Conservation (phyloP, 768 basidiomycete genomes). For the Suillus spraguei region DNA sequence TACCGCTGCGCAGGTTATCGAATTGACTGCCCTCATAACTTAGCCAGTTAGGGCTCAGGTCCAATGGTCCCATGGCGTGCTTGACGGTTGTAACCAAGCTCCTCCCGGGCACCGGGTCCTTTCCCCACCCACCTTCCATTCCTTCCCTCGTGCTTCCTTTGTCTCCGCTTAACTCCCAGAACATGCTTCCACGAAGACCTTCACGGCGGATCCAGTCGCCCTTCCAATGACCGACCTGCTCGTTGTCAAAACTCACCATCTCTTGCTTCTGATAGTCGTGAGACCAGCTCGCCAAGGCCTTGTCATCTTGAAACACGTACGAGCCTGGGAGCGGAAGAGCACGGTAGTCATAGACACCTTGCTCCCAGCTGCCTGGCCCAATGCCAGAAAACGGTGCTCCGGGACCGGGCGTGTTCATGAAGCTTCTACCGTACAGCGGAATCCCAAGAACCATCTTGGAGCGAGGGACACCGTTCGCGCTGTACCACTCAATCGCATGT, state of each 20-base stretch:
- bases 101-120: constrained; percentile 67
- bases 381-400: constrained; percentile 78
- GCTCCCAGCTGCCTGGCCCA: constrained; percentile 91
- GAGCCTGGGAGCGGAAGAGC: constrained; percentile 79
- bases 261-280: constrained; percentile 77
- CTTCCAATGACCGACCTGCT: constrained; percentile 69
- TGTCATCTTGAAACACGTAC: constrained; percentile 63
- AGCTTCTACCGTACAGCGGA: constrained; percentile 92
- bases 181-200: constrained; percentile 90
- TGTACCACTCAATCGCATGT: constrained; percentile 72
- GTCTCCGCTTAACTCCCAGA: constrained; percentile 92
- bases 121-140: constrained; percentile 75
- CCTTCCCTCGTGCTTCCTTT: constrained; percentile 67
- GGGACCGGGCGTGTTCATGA: constrained; percentile 82
- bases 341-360: constrained; percentile 92
- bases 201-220: constrained; percentile 78
- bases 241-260: constrained; percentile 83
- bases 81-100: constrained; percentile 78
- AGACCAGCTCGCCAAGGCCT: constrained; percentile 76
- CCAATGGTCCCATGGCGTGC: constrained; percentile 75
- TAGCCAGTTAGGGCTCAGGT: constrained; percentile 80
- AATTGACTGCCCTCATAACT: constrained; percentile 75
- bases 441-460: constrained; percentile 89
- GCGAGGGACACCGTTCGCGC: constrained; percentile 65
- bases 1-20: constrained; percentile 77